Percentiles rank a stretch among this genome's conserved stretches.
Conservation (phyloP, 352 stramenopile species). For the Globisporangium viniferum region DNA sequence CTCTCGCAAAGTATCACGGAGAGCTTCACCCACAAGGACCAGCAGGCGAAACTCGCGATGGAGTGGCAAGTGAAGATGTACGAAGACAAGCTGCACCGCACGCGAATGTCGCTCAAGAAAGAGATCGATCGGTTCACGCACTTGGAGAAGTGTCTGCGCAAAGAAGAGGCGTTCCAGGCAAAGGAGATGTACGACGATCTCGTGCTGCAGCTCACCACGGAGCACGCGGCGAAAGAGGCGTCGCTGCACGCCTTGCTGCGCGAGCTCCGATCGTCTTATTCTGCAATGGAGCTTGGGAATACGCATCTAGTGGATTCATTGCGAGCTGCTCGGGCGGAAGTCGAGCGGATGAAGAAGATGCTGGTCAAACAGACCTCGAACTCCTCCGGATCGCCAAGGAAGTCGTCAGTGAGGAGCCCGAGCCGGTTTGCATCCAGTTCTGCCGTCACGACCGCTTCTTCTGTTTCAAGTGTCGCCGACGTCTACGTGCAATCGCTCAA, state of each 20-base stretch:
- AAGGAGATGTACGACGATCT: constrained; percentile 44
- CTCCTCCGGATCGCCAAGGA: constrained; percentile 9
- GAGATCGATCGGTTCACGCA: constrained; percentile 58
- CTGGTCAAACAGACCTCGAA: constrained; percentile 25
- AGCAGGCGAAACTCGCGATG: constrained; percentile 30
- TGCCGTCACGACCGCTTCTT: not conserved
- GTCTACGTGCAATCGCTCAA: constrained; percentile 42
- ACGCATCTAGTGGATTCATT: constrained; percentile 51
- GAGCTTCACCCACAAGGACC: constrained; percentile 34
- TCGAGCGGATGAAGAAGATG: constrained; percentile 53
- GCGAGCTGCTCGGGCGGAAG: constrained; percentile 33
- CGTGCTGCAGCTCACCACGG: constrained; percentile 35
- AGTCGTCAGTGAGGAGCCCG: constrained; percentile 9
- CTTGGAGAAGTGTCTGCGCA: constrained; percentile 61
- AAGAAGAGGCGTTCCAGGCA: constrained; percentile 52
- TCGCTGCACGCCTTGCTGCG: constrained; percentile 44
- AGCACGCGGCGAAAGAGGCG: constrained; percentile 40
- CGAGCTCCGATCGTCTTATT: constrained; percentile 47
- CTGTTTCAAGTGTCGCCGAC: constrained; percentile 9
- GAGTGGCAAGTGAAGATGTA: constrained; percentile 42
- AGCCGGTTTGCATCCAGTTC: constrained; percentile 2
- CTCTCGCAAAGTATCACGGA: constrained; percentile 36
- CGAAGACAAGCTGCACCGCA: constrained; percentile 50
- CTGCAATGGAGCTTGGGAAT: constrained; percentile 48
- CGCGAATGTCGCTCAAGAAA: constrained; percentile 47